phyloP scores from a whole-genome alignment of 2,329 filamentous ascomycete species.

The Geosmithia putterillii region DNA sequence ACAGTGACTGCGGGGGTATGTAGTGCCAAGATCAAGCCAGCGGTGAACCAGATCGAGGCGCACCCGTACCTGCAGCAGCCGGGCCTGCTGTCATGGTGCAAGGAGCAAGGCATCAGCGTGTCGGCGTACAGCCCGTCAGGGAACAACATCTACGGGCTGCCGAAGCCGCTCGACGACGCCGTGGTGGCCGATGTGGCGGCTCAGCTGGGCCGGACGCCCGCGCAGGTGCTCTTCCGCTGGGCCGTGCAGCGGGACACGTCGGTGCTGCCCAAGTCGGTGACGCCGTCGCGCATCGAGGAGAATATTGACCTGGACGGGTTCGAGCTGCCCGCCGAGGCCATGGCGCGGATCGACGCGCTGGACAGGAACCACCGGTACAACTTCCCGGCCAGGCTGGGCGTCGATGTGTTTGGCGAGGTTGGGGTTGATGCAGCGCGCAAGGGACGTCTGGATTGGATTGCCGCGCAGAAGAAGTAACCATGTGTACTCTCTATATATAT shows the following conservation, averaged over 20 bases:
- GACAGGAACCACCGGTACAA: conserved; percentile 28
- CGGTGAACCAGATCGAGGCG: conserved; percentile 38
- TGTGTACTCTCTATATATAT: neutral
- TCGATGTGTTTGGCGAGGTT: conserved; percentile 29
- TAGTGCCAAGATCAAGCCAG: conserved; percentile 32
- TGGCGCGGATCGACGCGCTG: conserved; percentile 22
- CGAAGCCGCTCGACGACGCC: conserved; percentile 28
- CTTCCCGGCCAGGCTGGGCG: conserved; percentile 25
- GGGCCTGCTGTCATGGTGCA: conserved; percentile 40
- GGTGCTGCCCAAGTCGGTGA: conserved; percentile 60
- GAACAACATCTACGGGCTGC: conserved; percentile 31
- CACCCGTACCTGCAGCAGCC: conserved; percentile 33
- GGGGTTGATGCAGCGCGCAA: conserved; percentile 21
- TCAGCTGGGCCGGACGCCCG: conserved; percentile 35
- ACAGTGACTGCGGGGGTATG: too few relatives aligned
- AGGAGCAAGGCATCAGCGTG: conserved; percentile 35
- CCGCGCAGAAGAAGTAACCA: conserved; percentile 11
- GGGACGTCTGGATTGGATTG: conserved; percentile 20
- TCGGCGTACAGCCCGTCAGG: conserved; percentile 51
- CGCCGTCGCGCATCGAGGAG: conserved; percentile 51
- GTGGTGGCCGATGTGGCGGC: conserved; percentile 39
- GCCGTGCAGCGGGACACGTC: conserved; percentile 53
- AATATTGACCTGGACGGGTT: conserved; percentile 41
- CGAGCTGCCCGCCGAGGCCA: conserved; percentile 20
- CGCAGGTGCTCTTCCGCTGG: conserved; percentile 43